These are phyloP conservation scores for Byssochlamys sp. DNA, from an alignment of 2,329 filamentous ascomycete species.

Conservation along the genomic window DNA sequence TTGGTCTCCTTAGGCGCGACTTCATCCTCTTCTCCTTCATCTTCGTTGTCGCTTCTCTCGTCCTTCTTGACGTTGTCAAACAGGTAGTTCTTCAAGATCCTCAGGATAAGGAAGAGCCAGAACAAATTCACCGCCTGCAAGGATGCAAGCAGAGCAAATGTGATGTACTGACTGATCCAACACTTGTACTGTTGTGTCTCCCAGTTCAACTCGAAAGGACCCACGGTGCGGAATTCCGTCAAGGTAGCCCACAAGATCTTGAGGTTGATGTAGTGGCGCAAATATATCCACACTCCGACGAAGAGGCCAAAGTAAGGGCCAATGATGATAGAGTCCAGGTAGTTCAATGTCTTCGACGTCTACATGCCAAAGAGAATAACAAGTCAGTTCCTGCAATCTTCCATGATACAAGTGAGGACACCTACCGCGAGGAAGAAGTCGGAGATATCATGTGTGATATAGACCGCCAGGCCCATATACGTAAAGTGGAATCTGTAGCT, in stretches of 20 bases:
- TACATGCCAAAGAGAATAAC: slow-evolving; percentile 23
- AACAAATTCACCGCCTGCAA: slow-evolving; percentile 40
- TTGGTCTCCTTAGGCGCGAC: slow-evolving; percentile 8
- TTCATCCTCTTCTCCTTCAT: slow-evolving; percentile 36
- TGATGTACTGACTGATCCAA: slow-evolving; percentile 40
- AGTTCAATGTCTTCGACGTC: slow-evolving; percentile 88
- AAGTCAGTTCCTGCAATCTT: background rate
- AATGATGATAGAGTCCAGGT: slow-evolving; percentile 70
- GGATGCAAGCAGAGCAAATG: slow-evolving; percentile 34
- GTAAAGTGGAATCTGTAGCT: slow-evolving; percentile 96
- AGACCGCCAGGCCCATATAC: slow-evolving; percentile 85
- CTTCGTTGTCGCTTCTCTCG: slow-evolving; percentile 38
- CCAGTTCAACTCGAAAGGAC: slow-evolving; percentile 40
- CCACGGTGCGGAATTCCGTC: slow-evolving; percentile 39
- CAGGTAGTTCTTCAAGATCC: slow-evolving; percentile 35
- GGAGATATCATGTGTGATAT: slow-evolving; percentile 86
- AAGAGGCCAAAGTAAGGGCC: slow-evolving; percentile 76
- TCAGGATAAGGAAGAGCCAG: slow-evolving; percentile 38
- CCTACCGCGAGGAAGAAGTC: slow-evolving; percentile 90
- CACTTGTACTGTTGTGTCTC: slow-evolving; percentile 42
- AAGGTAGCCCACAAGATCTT: slow-evolving; percentile 39
- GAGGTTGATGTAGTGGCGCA: slow-evolving; percentile 61
- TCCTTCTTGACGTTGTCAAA: slow-evolving; percentile 31
- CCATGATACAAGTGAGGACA: slow-evolving; percentile 4
- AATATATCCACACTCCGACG: slow-evolving; percentile 75